phyloP scores from a whole-genome alignment of 805 yeast genomes.

The Kodamaea fukazawae region DNA sequence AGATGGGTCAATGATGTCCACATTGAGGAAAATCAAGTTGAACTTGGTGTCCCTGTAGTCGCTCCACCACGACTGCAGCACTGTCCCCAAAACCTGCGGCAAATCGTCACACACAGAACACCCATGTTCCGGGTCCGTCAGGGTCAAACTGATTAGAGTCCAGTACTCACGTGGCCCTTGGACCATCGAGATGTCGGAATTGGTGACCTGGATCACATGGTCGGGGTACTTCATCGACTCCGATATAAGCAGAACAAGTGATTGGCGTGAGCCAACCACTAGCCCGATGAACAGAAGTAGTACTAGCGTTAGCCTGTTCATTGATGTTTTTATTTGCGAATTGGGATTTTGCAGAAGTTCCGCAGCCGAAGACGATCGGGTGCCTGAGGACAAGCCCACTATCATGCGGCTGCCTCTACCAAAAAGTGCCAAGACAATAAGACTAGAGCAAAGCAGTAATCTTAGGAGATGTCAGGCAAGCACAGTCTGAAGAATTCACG shows the following conservation, averaged over 20 bases:
- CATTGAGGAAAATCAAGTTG: slow-evolving; percentile 43
- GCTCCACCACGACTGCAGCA: slow-evolving; percentile 41
- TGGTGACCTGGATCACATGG: slow-evolving; percentile 42
- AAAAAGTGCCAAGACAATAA: too few relatives aligned
- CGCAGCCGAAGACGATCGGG: too few relatives aligned
- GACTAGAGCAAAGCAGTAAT: too few relatives aligned
- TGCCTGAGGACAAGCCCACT: too few relatives aligned
- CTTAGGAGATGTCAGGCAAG: too few relatives aligned
- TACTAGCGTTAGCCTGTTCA: too few relatives aligned
- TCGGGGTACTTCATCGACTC: slow-evolving; percentile 14
- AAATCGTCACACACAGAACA: slow-evolving; percentile 51
- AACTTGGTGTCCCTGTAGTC: slow-evolving; percentile 43
- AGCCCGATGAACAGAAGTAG: too few relatives aligned
- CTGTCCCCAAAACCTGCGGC: slow-evolving; percentile 38
- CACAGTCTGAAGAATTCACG: too few relatives aligned
- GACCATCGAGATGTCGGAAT: slow-evolving; percentile 40
- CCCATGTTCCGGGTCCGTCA: slow-evolving; percentile 39
- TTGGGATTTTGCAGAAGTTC: too few relatives aligned
- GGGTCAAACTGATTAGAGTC: slow-evolving; percentile 52
- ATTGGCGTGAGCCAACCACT: too few relatives aligned
- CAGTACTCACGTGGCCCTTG: slow-evolving; percentile 52
- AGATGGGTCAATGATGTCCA: slow-evolving; percentile 45
- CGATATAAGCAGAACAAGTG: slow-evolving; percentile 1
- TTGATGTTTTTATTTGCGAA: too few relatives aligned
- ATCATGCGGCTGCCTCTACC: too few relatives aligned